Conservation (phyloP, 176 grass and related monocot genomes). For the Phoenix roebelenii region DNA sequence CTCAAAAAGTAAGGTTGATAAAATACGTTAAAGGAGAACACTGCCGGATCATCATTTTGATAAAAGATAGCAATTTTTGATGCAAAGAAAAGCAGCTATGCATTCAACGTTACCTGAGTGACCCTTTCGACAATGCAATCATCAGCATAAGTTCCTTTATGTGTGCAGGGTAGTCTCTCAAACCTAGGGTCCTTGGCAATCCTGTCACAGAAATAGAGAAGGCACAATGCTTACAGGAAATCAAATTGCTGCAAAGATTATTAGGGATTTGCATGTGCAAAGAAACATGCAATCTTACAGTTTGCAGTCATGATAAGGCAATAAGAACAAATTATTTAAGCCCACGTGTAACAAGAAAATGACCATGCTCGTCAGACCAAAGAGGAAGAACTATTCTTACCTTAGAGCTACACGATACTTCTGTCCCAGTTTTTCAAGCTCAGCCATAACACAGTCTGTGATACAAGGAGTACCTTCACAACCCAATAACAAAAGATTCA, state of each 20-base stretch:
- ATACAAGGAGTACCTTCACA: conserved; percentile 80
- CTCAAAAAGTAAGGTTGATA: too few relatives aligned
- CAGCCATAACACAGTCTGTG: conserved; percentile 91
- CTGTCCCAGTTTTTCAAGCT: conserved; percentile 89
- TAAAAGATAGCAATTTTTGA: too few relatives aligned
- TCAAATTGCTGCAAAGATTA: too few relatives aligned
- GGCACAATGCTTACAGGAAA: too few relatives aligned
- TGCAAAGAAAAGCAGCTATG: background rate
- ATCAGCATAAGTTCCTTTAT: conserved; percentile 97
- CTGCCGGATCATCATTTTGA: too few relatives aligned
- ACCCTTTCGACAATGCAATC: conserved; percentile 93
- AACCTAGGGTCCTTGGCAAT: conserved; percentile 94
- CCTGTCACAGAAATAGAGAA: conserved; percentile 24
- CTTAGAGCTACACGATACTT: conserved; percentile 91
- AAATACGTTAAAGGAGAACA: too few relatives aligned
- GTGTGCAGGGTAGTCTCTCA: conserved; percentile 83
- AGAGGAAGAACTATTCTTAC: conserved; percentile 12
- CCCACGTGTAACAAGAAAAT: too few relatives aligned
- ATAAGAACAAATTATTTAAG: too few relatives aligned
- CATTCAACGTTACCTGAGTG: conserved; percentile 52
- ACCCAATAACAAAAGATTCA: conserved; percentile 2
- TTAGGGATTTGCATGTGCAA: too few relatives aligned
- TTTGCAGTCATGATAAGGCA: too few relatives aligned
- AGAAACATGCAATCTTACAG: too few relatives aligned
- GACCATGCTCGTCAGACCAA: too few relatives aligned